phyloP scores from a whole-genome alignment of 108 stramenopile species.

The Pseudonitzschia delicatissima region DNA sequence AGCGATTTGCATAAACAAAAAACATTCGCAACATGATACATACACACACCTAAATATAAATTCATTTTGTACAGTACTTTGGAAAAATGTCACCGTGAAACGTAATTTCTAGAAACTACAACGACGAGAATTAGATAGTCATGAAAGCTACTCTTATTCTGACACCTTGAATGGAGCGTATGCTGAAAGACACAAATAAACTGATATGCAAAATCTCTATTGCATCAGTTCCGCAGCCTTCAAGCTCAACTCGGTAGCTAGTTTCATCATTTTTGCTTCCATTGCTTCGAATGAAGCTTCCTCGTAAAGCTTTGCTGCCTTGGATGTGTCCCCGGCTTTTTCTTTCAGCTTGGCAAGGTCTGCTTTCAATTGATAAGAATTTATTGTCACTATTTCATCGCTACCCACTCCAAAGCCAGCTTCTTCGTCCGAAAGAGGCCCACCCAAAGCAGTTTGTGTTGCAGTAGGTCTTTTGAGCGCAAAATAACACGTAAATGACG shows the following conservation, averaged over 20 bases:
- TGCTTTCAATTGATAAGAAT: constrained; percentile 57
- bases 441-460: constrained; percentile 36
- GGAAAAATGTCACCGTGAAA: too few species aligned
- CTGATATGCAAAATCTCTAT: too few species aligned
- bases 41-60: too few species aligned
- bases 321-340: constrained; percentile 30
- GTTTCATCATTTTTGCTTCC: constrained; percentile 63
- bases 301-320: constrained; percentile 47
- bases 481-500: constrained; percentile 1
- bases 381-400: constrained; percentile 54
- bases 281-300: constrained; percentile 64
- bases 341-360: constrained; percentile 60
- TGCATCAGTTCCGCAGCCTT: constrained; percentile 48
- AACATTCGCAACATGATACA: too few species aligned
- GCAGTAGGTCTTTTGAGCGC: constrained; percentile 39
- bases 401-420: constrained; percentile 49
- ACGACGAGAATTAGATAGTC: too few species aligned
- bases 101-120: too few species aligned
- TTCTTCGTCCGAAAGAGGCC: constrained; percentile 61
- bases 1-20: constrained; percentile 59
- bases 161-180: too few species aligned
- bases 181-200: background rate
- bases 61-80: too few species aligned
- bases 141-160: too few species aligned
- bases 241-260: constrained; percentile 68